These are phyloP conservation scores for Paspalum notatum DNA, from an alignment of 176 grass and related monocot genomes.

Conservation along the genomic window DNA sequence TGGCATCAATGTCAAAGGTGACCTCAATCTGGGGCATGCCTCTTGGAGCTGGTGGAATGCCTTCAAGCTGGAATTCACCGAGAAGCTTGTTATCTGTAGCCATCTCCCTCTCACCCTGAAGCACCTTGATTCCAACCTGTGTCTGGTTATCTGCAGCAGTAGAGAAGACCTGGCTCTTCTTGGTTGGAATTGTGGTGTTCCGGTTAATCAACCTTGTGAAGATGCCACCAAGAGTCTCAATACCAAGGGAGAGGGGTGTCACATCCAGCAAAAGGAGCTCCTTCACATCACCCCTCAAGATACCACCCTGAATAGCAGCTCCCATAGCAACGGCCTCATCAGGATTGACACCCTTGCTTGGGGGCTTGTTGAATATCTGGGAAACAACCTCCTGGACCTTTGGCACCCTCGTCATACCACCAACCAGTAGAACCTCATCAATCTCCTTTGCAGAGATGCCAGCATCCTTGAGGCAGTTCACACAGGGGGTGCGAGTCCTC, in stretches of 20 bases:
- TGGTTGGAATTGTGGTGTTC: constrained; percentile 97
- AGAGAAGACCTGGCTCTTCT: constrained; percentile 96
- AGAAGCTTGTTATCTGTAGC: constrained; percentile 90
- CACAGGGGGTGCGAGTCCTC: constrained; percentile 79
- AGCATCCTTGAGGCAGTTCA: constrained; percentile 92
- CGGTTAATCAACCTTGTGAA: constrained; percentile 94
- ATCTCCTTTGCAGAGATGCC: constrained; percentile 87
- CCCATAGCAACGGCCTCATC: constrained; percentile 99
- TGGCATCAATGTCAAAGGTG: constrained; percentile 92
- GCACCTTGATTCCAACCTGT: constrained; percentile 85
- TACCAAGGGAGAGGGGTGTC: constrained; percentile 92
- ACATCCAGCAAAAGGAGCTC: constrained; percentile 98
- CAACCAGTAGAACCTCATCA: constrained; percentile 92
- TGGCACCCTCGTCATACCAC: constrained; percentile 98
- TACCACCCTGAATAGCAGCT: constrained; percentile 86
- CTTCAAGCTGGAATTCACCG: constrained; percentile 93
- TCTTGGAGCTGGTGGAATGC: constrained; percentile 89
- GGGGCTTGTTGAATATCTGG: constrained; percentile 86
- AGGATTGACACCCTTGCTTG: constrained; percentile 98
- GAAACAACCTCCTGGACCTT: constrained; percentile 89
- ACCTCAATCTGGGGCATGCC: constrained; percentile 94
- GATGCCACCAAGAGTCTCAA: constrained; percentile 96
- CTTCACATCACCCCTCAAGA: constrained; percentile 97
- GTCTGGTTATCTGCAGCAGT: constrained; percentile 91
- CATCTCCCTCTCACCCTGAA: constrained; percentile 99